Evolutionary conservation across 1,284 basidiomycete genomes (phyloP), one percentile per base, ranked within the genome.

Genomic region (Leccinum pachyderme): DNA sequence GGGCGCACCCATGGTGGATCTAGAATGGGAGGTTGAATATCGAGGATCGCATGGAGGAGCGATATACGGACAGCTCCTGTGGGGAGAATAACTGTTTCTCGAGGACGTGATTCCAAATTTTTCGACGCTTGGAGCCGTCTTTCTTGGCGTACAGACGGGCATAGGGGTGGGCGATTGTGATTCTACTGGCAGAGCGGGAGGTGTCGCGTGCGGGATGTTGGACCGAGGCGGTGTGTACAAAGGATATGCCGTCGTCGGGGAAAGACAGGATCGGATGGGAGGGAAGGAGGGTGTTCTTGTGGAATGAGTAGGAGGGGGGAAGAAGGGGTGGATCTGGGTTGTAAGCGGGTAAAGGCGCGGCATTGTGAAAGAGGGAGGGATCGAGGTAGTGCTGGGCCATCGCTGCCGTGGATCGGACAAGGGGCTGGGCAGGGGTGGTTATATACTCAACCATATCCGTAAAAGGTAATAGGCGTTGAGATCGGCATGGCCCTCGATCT

Each of bases 101-200:
- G 55, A 88, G 77, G 1, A 81, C 80, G 59, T 88, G 87, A 49
- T 84, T 86, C 87, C 87, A 90, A 24, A 86, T 83, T 63, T 83
- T 85, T 18, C 87, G 77, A 3, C 84, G 80, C 65, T 88, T 85
- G 2, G 78, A 76, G 48, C 79, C 78, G 45, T 83, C 79, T 58
- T 82, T 83, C 64, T 83, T 85, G 11, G 81, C 81, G 58, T 80
- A 78, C 4, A 86, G 73, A 52, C 84, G 81, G 5, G 83, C 81
- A 59, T 87, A 87, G 0, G 86, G 87, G 57, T 87, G 85, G 0
- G 77, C 70, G 54, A 86, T 76, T 50, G 73, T 69, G 49, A 75
- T 62, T 37, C 71, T 59, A 59, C 57, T 25, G 51, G 61, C 54
- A 5, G 65, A 50, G 13, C 66, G 68, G 22, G 7, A 18, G 2